Evolutionary conservation across 192 early-diverging fungal genomes (phyloP).

Genomic region (Rhizoclosmatium sp.): DNA sequence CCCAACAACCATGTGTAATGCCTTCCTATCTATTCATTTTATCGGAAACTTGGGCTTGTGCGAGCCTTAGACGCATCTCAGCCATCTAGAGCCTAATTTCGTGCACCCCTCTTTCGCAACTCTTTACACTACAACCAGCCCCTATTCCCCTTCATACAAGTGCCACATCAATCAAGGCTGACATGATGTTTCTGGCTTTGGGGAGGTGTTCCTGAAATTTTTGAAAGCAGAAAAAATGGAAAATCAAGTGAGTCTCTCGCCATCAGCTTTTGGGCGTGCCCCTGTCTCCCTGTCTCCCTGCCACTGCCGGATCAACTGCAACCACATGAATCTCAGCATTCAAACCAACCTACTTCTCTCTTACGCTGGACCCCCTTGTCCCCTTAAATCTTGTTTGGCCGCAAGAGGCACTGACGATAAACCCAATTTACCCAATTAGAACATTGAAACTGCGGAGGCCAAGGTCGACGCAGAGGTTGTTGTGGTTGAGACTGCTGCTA

Average conservation of each 20-base stretch:
- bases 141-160: no score
- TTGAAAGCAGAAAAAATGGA: constrained; percentile 1
- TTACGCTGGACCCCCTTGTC: neutral
- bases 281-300: neutral
- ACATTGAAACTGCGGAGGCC: constrained; percentile 9
- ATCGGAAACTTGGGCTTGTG: no score
- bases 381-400: neutral
- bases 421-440: constrained; percentile 1
- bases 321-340: neutral
- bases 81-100: no score
- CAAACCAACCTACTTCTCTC: neutral
- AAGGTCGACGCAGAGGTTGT: neutral
- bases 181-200: no score
- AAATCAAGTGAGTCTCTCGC: constrained; percentile 10
- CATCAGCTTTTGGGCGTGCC: neutral
- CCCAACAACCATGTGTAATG: no score
- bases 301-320: neutral
- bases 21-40: no score
- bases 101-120: no score
- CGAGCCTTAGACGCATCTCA: no score
- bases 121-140: no score
- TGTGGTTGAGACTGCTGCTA: neutral
- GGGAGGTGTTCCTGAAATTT: neutral
- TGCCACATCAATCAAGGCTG: no score
- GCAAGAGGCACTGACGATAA: neutral